These are phyloP conservation scores for Diaporthe destruens DNA, from an alignment of 2,329 filamentous ascomycete species.

Conservation along the genomic window DNA sequence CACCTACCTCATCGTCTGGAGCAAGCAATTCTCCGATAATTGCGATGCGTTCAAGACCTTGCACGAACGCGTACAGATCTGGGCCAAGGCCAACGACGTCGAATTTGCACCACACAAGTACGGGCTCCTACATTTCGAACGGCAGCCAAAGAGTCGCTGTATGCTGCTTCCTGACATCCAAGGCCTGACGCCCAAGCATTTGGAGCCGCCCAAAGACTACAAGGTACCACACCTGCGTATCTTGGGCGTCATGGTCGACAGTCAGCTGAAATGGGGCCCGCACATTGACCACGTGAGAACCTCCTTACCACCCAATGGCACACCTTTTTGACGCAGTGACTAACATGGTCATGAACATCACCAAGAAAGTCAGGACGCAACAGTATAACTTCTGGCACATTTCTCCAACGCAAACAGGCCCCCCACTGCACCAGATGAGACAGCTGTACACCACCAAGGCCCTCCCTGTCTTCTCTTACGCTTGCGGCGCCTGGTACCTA, in stretches of 20 bases:
- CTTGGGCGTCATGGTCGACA: constrained; percentile 6
- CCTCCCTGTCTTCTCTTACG: not conserved
- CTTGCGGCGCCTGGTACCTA: constrained; percentile 1
- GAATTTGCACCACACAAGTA: constrained; percentile 16
- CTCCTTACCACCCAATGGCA: too few relatives aligned
- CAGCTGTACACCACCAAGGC: constrained; percentile 1
- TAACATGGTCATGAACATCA: too few relatives aligned
- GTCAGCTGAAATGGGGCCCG: not conserved
- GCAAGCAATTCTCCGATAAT: not conserved
- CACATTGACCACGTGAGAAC: not conserved
- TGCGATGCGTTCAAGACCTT: not conserved
- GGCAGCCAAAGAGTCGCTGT: not conserved
- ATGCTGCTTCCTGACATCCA: not conserved
- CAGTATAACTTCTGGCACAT: not conserved
- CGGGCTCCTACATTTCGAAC: not conserved
- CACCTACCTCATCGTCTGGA: not conserved
- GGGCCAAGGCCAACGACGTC: not conserved
- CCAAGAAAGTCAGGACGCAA: not conserved
- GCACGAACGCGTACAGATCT: not conserved
- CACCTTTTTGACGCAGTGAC: too few relatives aligned
- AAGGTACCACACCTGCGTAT: not conserved
- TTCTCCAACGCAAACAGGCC: constrained; percentile 3
- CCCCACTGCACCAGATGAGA: not conserved
- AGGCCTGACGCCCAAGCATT: constrained; percentile 2
- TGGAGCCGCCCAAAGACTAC: not conserved